Conservation (phyloP, 1,284 basidiomycete genomes). For the Veloboletus limbatus region DNA sequence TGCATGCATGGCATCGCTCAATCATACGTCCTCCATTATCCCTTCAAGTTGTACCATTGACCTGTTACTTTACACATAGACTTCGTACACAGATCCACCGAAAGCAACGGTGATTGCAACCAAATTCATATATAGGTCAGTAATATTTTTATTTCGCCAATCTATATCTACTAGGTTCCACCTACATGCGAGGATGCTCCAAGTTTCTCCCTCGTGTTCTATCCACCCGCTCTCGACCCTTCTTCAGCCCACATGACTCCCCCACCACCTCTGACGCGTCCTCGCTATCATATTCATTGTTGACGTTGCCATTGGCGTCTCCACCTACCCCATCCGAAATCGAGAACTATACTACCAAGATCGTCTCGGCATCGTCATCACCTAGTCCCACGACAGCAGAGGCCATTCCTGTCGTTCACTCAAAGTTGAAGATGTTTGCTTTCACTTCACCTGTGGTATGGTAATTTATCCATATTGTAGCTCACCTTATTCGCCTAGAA, state of each 20-base stretch:
- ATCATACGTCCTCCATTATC: slow-evolving; percentile 55
- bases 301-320: slow-evolving; percentile 51
- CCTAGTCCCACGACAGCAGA: slow-evolving; percentile 32
- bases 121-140: too few species aligned
- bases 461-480: slow-evolving; percentile 35
- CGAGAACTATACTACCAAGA: slow-evolving; percentile 46
- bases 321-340: slow-evolving; percentile 51
- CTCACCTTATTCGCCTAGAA: slow-evolving; percentile 26
- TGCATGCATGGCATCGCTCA: slow-evolving; percentile 75
- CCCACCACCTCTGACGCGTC: slow-evolving; percentile 49
- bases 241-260: slow-evolving; percentile 28
- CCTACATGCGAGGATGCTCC: too few species aligned
- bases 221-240: too few species aligned
- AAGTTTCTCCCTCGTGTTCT: too few species aligned
- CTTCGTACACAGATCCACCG: too few species aligned
- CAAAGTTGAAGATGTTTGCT: slow-evolving; percentile 47
- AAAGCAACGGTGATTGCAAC: too few species aligned
- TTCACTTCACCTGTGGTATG: slow-evolving; percentile 46
- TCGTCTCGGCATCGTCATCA: slow-evolving; percentile 42
- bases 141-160: too few species aligned
- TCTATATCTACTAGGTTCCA: too few species aligned
- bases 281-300: slow-evolving; percentile 46
- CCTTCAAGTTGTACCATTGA: slow-evolving; percentile 8
- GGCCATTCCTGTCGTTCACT: slow-evolving; percentile 29
- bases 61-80: background rate